Evolutionary conservation across 1,139 yeast genomes (phyloP).

Genomic region (Kluyveromyces sp.): DNA sequence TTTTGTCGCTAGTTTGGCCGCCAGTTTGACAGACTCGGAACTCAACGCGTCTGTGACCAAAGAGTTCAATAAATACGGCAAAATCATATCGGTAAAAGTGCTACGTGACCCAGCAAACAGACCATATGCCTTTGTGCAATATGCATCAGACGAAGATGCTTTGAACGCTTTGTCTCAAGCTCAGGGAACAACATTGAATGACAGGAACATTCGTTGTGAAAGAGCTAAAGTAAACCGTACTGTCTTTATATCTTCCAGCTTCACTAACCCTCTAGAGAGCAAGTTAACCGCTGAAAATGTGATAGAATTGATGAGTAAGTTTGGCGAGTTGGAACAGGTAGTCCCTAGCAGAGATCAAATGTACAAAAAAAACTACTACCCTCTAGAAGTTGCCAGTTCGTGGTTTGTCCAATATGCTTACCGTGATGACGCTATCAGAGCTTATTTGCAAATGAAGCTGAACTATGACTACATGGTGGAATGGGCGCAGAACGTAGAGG

Average conservation of each 20-base stretch:
- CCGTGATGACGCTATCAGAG: conserved; percentile 86
- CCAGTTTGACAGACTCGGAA: conserved; percentile 59
- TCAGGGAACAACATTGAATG: conserved; percentile 62
- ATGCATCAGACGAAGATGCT: conserved; percentile 64
- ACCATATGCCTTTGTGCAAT: conserved; percentile 94
- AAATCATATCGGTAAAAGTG: conserved; percentile 68
- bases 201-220: conserved; percentile 77
- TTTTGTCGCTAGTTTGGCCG: conserved; percentile 74
- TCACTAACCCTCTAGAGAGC: conserved; percentile 5
- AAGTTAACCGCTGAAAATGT: conserved; percentile 30
- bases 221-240: conserved; percentile 89
- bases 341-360: conserved; percentile 41
- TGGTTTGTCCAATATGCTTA: conserved; percentile 82
- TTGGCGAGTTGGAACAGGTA: conserved; percentile 70
- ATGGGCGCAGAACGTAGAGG: conserved; percentile 79
- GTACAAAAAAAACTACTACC: conserved; percentile 30
- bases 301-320: conserved; percentile 37
- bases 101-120: conserved; percentile 74
- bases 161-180: conserved; percentile 58
- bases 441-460: conserved; percentile 63
- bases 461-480: conserved; percentile 50
- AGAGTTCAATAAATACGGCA: conserved; percentile 63
- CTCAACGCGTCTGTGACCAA: conserved; percentile 59
- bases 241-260: conserved; percentile 42
- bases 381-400: conserved; percentile 31